Base-by-base conservation (phyloP, 2,329 filamentous ascomycete genomes). In the Fusarium sp. region DNA sequence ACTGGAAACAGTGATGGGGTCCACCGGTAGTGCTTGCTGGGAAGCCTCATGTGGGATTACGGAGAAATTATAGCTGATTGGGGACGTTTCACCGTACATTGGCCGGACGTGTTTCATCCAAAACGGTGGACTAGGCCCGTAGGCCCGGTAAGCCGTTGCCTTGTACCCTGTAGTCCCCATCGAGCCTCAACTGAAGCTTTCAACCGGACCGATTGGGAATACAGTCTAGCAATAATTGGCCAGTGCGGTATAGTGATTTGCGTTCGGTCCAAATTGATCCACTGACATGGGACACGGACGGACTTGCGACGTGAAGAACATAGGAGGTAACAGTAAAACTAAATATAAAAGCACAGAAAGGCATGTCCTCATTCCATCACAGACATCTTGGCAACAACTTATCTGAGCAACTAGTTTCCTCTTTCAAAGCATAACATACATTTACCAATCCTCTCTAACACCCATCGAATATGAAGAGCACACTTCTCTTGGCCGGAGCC, bases 121-220 rank as follows among this genome's bases (percentile, higher is more conserved):
- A 24, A 27, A 22, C 24, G 20, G 10, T 11, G 27, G 34, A 37
- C n/a, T 14, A 25, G 47, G 47, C 47, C 20, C 20, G 30, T 7
- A 29, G 29, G 9, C 41, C 41, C 37, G 27, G 18, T 41, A 24
- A 8, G 20, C 57, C 57, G 52, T 47, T n/a, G 18, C n/a, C 37
- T 61, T 49, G 27, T 8, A 52, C 44, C 42, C 52, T 47, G 29
- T 16, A 54, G 27, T 46, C 34, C 16, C 57, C 47, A 51, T 55
- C 34, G 30, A 42, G 16, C 13, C 20, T 18, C 25, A 41, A 24
- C 18, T 41, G n/a, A 14, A 10, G n/a, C 40, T 14, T 9, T 4
- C 20, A 55, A 30, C 62, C 20, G 60, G 60, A 55, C 60, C 57
- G 60, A 62, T 44, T 63, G 4, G 22, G 11, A 18, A 14, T n/a